Percentiles rank a stretch among this genome's conserved stretches.
Evolutionary conservation across 306 rosid genomes (phyloP).

Genomic region (Sindora glabra): DNA sequence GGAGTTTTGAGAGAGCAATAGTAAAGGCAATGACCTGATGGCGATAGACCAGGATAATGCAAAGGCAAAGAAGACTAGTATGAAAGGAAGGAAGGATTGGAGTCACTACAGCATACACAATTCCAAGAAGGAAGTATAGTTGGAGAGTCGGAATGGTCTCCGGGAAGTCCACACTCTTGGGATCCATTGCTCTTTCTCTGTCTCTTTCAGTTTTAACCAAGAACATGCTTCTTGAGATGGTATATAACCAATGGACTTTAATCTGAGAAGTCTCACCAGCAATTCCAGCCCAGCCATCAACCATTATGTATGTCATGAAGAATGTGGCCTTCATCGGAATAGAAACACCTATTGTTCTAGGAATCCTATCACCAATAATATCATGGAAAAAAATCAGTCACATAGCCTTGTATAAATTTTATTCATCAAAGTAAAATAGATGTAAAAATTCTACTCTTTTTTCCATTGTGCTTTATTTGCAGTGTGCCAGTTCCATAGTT

Average conservation of each 20-base stretch:
- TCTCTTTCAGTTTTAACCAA: slow-evolving; percentile 94
- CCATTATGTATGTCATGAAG: slow-evolving; percentile 94
- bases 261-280: slow-evolving; percentile 92
- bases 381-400: neutral
- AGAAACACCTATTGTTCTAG: slow-evolving; percentile 90
- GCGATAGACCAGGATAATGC: slow-evolving; percentile 95
- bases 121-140: slow-evolving; percentile 87
- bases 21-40: slow-evolving; percentile 68
- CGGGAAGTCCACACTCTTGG: slow-evolving; percentile 79
- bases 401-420: neutral
- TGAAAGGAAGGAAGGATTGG: slow-evolving; percentile 97
- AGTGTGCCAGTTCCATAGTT: too few relatives aligned
- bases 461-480: too few relatives aligned
- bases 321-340: slow-evolving; percentile 98
- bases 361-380: slow-evolving; percentile 55
- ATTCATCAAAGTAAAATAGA: neutral
- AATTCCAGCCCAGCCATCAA: slow-evolving; percentile 98
- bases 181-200: slow-evolving; percentile 80
- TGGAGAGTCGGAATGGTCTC: slow-evolving; percentile 92
- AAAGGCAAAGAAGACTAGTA: slow-evolving; percentile 81
- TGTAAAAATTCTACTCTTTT: neutral
- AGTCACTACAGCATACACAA: slow-evolving; percentile 89
- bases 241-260: slow-evolving; percentile 84
- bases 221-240: slow-evolving; percentile 90
- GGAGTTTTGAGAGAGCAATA: neutral